Conservation (phyloP, 805 yeast genomes). For the Komagataella pseudopastoris region DNA sequence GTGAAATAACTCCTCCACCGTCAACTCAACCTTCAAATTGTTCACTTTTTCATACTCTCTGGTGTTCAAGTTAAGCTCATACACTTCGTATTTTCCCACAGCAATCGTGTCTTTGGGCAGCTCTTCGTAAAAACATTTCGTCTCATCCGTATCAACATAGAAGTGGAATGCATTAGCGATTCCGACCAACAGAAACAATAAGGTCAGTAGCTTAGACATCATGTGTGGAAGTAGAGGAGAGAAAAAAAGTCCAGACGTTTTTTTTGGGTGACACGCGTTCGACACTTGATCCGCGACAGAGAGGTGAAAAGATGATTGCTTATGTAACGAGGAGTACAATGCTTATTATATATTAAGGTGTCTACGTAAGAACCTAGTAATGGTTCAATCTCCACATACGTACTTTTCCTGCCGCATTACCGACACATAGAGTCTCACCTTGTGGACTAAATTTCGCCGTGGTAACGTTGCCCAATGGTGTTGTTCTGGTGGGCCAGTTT, state of each 20-base stretch:
- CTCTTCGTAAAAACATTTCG: slow-evolving; percentile 76
- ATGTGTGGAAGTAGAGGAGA: not conserved
- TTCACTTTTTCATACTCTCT: slow-evolving; percentile 35
- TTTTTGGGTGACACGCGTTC: not conserved
- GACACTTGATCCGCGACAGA: not conserved
- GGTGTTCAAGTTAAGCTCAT: slow-evolving; percentile 37
- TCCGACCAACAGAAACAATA: not conserved
- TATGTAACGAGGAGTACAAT: not conserved
- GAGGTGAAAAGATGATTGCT: not conserved
- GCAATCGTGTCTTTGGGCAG: slow-evolving; percentile 68
- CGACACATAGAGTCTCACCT: slow-evolving; percentile 74
- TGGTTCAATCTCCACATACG: slow-evolving; percentile 85
- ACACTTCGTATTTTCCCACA: slow-evolving; percentile 63
- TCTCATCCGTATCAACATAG: slow-evolving; percentile 63
- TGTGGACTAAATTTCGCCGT: slow-evolving; percentile 66
- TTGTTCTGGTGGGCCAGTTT: slow-evolving; percentile 96
- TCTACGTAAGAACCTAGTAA: slow-evolving; percentile 24
- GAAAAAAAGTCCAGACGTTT: not conserved
- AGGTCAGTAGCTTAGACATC: not conserved
- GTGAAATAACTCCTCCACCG: slow-evolving; percentile 69
- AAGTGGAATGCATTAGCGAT: slow-evolving; percentile 49
- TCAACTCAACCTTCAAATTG: slow-evolving; percentile 48
- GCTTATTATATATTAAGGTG: not conserved
- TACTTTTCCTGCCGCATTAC: slow-evolving; percentile 83
- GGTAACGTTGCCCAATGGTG: slow-evolving; percentile 93